These are phyloP conservation scores for Penicillium cosmopolitanum DNA, from an alignment of 495 filamentous ascomycete genomes.

Conservation along the genomic window DNA sequence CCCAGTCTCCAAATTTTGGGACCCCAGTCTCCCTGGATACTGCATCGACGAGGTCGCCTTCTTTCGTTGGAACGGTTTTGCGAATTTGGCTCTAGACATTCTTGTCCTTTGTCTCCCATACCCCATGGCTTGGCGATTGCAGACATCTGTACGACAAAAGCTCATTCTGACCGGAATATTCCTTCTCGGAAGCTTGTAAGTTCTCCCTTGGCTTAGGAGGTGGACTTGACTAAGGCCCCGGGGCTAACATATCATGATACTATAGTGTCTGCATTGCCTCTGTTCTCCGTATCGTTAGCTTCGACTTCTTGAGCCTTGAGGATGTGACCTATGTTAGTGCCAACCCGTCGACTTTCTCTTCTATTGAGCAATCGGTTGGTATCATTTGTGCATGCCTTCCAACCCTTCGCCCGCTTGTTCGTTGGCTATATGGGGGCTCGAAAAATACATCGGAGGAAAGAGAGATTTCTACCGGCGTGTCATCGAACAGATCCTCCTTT, in stretches of 20 bases:
- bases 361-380: slow-evolving; percentile 54
- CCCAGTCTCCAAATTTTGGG: slow-evolving; percentile 32
- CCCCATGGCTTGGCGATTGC: slow-evolving; percentile 41
- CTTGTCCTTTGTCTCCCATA: slow-evolving; percentile 48
- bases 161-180: slow-evolving; percentile 39
- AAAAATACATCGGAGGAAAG: background rate
- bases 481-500: background rate
- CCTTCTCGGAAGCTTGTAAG: slow-evolving; percentile 38
- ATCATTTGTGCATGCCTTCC: slow-evolving; percentile 56
- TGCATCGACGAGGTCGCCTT: slow-evolving; percentile 49
- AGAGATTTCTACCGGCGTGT: background rate
- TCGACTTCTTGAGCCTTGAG: slow-evolving; percentile 5
- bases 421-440: slow-evolving; percentile 18
- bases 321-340: slow-evolving; percentile 28
- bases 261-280: slow-evolving; percentile 34
- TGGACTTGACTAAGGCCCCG: too few relatives aligned
- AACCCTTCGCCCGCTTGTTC: slow-evolving; percentile 39
- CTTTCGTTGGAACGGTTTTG: slow-evolving; percentile 48
- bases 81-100: slow-evolving; percentile 51
- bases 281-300: slow-evolving; percentile 23
- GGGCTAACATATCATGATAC: slow-evolving; percentile 8
- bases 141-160: slow-evolving; percentile 35
- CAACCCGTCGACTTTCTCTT: slow-evolving; percentile 48
- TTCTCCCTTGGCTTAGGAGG: background rate
- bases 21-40: slow-evolving; percentile 19